These are phyloP conservation scores for Haemoproteus tartakovskyi DNA, from an alignment of 169 alveolate species.

Conservation along the genomic window DNA sequence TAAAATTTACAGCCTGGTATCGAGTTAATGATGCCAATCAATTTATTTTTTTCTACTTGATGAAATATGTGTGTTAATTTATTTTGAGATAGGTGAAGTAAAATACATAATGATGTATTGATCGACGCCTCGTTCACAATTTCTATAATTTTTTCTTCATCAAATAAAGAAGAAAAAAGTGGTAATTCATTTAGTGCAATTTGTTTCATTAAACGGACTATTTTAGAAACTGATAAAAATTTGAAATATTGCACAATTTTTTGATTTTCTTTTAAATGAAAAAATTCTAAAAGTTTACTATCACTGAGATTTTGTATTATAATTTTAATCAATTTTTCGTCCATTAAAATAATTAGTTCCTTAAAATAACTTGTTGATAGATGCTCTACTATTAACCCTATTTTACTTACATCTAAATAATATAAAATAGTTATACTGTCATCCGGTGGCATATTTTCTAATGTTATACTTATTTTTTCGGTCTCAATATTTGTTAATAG, in stretches of 20 bases:
- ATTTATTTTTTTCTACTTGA: not conserved
- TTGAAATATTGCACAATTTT: slow-evolving; percentile 15
- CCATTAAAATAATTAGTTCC: not conserved
- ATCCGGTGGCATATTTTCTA: no score
- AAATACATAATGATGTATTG: slow-evolving; percentile 14
- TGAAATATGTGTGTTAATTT: slow-evolving; percentile 22
- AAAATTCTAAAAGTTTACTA: slow-evolving; percentile 8
- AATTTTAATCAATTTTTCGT: not conserved
- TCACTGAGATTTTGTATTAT: slow-evolving; percentile 24
- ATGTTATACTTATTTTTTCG: no score
- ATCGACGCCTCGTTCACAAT: slow-evolving; percentile 13
- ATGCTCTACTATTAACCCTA: no score
- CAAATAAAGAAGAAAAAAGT: slow-evolving; percentile 16
- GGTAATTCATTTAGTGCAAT: slow-evolving; percentile 32
- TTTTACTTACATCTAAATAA: no score
- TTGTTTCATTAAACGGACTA: slow-evolving; percentile 7
- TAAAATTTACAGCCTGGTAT: slow-evolving; percentile 43
- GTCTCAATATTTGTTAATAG: no score
- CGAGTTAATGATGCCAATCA: slow-evolving; percentile 24
- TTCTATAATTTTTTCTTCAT: slow-evolving; percentile 18
- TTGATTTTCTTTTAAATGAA: slow-evolving; percentile 23
- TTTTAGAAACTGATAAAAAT: slow-evolving; percentile 24
- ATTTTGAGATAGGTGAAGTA: slow-evolving; percentile 20
- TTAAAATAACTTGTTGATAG: slow-evolving; percentile 8
- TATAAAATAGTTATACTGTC: no score